These are phyloP conservation scores for Sarcomyxa edulis DNA, from an alignment of 768 basidiomycete species.

Conservation along the genomic window DNA sequence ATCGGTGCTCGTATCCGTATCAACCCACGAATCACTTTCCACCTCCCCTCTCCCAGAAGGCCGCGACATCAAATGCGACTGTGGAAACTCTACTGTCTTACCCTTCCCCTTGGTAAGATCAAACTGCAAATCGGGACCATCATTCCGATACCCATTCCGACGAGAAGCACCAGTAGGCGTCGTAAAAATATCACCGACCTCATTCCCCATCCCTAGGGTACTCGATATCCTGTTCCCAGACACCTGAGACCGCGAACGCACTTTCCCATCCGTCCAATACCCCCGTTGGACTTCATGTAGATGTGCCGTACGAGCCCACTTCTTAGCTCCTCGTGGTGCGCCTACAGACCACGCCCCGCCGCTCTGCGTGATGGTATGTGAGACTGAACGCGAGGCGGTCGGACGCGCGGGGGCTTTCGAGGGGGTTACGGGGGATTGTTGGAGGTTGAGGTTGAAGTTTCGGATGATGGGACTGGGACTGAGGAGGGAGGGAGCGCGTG, in stretches of 20 bases:
- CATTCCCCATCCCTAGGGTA: neutral
- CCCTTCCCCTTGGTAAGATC: neutral
- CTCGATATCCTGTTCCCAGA: neutral
- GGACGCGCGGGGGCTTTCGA: neutral
- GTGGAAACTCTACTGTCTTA: neutral
- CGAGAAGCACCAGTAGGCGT: neutral
- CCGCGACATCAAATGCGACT: neutral
- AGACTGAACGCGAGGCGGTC: neutral
- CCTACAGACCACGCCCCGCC: constrained; percentile 1
- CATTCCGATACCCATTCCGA: neutral
- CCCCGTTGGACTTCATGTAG: constrained; percentile 8
- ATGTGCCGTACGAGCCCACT: constrained; percentile 12
- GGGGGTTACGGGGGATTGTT: neutral
- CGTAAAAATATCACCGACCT: constrained; percentile 5
- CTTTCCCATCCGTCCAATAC: neutral
- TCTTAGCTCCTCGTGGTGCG: constrained; percentile 8
- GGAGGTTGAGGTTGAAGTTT: neutral
- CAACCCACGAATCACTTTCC: constrained; percentile 11
- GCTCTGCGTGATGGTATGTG: constrained; percentile 4
- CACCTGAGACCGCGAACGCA: neutral
- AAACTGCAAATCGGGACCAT: neutral
- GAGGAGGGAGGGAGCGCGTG: constrained; percentile 25
- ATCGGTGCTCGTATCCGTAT: constrained; percentile 9
- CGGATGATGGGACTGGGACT: constrained; percentile 5
- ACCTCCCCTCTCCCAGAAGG: neutral